phyloP scores from a whole-genome alignment of 805 yeast genomes.

The Wickerhamiella siamensis region DNA sequence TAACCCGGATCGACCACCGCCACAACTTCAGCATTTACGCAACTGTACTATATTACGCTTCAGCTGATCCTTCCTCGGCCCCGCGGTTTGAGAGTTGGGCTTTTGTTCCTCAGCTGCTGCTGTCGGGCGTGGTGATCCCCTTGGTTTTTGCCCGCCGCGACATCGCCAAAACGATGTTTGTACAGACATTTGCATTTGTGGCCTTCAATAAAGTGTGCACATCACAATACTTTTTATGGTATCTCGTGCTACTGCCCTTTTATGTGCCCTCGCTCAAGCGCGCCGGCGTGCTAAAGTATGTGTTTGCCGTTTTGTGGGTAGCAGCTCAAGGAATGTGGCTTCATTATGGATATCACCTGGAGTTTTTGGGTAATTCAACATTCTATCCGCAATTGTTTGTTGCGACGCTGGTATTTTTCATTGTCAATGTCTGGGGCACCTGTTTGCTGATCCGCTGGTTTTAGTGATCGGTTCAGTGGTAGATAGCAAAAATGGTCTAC shows the following conservation, averaged over 20 bases:
- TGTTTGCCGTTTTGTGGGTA: constrained; percentile 44
- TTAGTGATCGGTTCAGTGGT: neutral
- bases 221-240: constrained; percentile 95
- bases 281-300: constrained; percentile 15
- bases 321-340: constrained; percentile 66
- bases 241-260: constrained; percentile 68
- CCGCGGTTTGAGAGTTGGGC: constrained; percentile 35
- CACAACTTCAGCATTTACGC: constrained; percentile 90
- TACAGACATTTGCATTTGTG: constrained; percentile 69
- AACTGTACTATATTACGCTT: constrained; percentile 37
- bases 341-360: constrained; percentile 59
- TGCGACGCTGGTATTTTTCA: constrained; percentile 44
- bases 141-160: constrained; percentile 30
- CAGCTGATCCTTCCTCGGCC: constrained; percentile 15
- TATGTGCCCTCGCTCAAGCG: constrained; percentile 37
- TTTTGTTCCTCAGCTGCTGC: constrained; percentile 64
- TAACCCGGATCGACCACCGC: constrained; percentile 75
- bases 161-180: constrained; percentile 42
- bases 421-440: constrained; percentile 45
- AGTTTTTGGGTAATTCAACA: constrained; percentile 57
- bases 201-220: constrained; percentile 75
- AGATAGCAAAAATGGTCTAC: neutral
- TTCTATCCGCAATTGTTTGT: constrained; percentile 46
- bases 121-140: constrained; percentile 51
- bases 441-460: constrained; percentile 40